Base-by-base conservation (phyloP, 495 filamentous ascomycete genomes). In the Hypoxylon fragiforme region DNA sequence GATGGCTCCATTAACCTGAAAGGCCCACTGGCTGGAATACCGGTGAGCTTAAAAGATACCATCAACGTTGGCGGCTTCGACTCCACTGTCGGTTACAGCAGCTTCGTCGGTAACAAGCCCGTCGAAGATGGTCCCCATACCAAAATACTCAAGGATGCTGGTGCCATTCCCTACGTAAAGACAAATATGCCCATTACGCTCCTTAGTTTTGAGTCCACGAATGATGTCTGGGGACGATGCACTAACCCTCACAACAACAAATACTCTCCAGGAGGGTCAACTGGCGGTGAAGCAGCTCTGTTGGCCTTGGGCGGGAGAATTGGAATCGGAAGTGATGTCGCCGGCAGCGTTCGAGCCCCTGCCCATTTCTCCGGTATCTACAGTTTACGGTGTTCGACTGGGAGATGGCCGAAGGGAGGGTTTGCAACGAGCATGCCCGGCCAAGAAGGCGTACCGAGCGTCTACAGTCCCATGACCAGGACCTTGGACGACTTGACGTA, bases 111-210 rank as follows among this genome's bases (percentile, higher is more conserved):
- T 3, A 87, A 91, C 63, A 83, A 83, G 6, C 72, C 71, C 7
- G 34, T 64, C 1, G 65, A 80, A 37, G 90, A 97, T 78, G 91
- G 92, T 0, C 75, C 84, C 0, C 81, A 95, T 70, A 83, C 90
- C 3, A 78, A 78, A 42, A 63, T 97, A 12, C 73, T 97, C 21
- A 95, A 95, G 62, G 91, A 96, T 70, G 90, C 91, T n/a, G 88
- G 89, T n/a, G 94, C 94, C 3, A 78, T 98, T 0, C 94, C 94
- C 1, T 96, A 96, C 68, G 90, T 92, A 13, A 98, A 97, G 77
- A 98, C 94, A 1, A 92, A 94, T 47, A 64, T 94, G n/a, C 94
- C 94, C 2, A 87, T 92, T 43, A 95, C 92, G 0, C 81, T 98
- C 6, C 77, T 97, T 43, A 91, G 86, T 22, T 97, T 97, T 63